A percentile compares a stretch with the other conserved stretches of the same genome.
These are phyloP conservation scores for Penicillium olsonii DNA, from an alignment of 2,329 filamentous ascomycete species.

Conservation along the genomic window DNA sequence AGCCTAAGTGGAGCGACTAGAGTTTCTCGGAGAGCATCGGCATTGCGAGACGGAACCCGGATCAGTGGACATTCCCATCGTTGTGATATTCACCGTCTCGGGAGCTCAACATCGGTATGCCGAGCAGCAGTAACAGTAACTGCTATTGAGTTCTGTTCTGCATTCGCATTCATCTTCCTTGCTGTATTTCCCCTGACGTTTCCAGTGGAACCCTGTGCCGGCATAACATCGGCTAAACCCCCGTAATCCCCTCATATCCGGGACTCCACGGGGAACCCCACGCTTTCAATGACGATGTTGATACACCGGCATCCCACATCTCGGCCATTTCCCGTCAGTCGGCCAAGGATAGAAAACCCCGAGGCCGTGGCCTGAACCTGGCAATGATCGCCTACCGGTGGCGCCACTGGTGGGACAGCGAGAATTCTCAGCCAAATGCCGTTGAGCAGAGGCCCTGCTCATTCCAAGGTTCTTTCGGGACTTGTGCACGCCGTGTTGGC, in stretches of 20 bases:
- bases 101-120: not conserved
- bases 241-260: slow-evolving; percentile 1
- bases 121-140: not conserved
- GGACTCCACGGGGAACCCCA: not conserved
- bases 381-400: not conserved
- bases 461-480: not conserved
- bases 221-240: slow-evolving; percentile 16
- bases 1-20: not conserved
- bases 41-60: not conserved
- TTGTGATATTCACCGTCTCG: not conserved
- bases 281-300: not conserved
- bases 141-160: not conserved
- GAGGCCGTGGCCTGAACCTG: not conserved
- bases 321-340: not conserved
- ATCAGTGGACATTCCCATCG: no score
- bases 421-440: no score
- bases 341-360: not conserved
- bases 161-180: not conserved
- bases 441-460: no score
- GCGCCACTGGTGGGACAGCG: not conserved
- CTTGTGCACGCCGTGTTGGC: not conserved
- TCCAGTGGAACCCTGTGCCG: no score
- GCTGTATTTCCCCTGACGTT: no score
- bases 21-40: not conserved
- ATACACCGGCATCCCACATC: not conserved